Evolutionary conservation across 2,329 filamentous ascomycete genomes (phyloP), one percentile per base, ranked within the genome.

Genomic region (Aureobasidium sp.): DNA sequence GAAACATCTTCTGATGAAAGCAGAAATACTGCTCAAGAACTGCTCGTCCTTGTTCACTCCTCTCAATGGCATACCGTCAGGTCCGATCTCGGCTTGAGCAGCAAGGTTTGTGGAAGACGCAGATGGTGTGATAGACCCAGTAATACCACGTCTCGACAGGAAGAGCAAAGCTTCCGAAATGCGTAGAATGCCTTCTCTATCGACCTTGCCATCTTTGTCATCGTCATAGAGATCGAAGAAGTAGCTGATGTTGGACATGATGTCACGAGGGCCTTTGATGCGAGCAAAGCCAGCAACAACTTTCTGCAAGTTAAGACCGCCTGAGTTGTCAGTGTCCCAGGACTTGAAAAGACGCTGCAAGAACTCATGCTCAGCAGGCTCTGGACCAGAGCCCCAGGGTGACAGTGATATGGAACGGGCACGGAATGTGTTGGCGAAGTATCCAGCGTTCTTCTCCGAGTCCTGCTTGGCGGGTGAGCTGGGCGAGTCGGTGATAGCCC

Each of bases 201-300:
- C 96, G 7, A 99, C 95, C 72, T 89, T 94, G 31, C 96, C 96
- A 75, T 97, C 94, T 1, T 90, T 88, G 73, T 95, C 92, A 70
- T 99, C 95, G 75, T 99, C 96, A 77, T 98, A 98, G 0, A 99
- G 88, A 74, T 98, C 93, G 72, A 99, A 99, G 78, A 99, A 98
- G 80, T 98, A 98, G 67, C 91, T 96, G 74, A 99, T 98, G 66
- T 93, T 96, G 36, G 93, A 93, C 95, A 99, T 98, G 70, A 99
- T 98, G 78, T 99, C 96, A 53, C 91, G 91, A 64, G 92, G 94
- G 11, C 96, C 95, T 77, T 97, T 98, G 74, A 99, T 93, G 18
- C 93, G 90, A 2, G 95, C 95, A 53, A 99, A 84, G 0, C 96
- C 96, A 23, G 91, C 92, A 7, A 98, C 96, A 3, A 99, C 94